These are phyloP conservation scores for Didymella exigua DNA, from an alignment of 2,329 filamentous ascomycete species.

Conservation along the genomic window DNA sequence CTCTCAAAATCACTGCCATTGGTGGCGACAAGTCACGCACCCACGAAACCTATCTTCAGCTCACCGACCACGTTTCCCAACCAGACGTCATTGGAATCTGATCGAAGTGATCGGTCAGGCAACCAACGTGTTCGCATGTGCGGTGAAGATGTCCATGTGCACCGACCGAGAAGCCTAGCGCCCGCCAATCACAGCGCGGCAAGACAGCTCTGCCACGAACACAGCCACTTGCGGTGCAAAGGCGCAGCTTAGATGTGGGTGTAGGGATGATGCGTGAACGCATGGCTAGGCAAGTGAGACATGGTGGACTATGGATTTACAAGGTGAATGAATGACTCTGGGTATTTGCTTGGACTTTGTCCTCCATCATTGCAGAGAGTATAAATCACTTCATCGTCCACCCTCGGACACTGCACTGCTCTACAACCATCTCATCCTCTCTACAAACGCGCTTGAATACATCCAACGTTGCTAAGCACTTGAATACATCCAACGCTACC, in stretches of 20 bases:
- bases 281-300: slow-evolving; percentile 20
- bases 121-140: slow-evolving; percentile 16
- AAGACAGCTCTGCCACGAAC: neutral
- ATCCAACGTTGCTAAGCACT: too few species aligned
- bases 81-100: slow-evolving; percentile 5
- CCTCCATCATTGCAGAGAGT: neutral
- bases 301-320: slow-evolving; percentile 13
- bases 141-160: slow-evolving; percentile 9
- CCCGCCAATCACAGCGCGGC: neutral
- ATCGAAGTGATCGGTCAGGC: slow-evolving; percentile 3
- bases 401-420: neutral
- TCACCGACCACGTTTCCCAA: neutral
- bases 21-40: slow-evolving; percentile 6
- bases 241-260: slow-evolving; percentile 5
- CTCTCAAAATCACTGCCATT: slow-evolving; percentile 10
- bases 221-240: slow-evolving; percentile 12
- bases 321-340: slow-evolving; percentile 5
- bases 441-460: too few species aligned
- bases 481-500: neutral
- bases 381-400: neutral
- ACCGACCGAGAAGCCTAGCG: neutral
- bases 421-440: neutral
- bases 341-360: neutral
- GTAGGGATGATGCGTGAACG: slow-evolving; percentile 5
- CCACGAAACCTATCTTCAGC: neutral